These are phyloP conservation scores for Linnemannia schmuckeri DNA, from an alignment of 192 early-diverging fungal species.

Conservation along the genomic window DNA sequence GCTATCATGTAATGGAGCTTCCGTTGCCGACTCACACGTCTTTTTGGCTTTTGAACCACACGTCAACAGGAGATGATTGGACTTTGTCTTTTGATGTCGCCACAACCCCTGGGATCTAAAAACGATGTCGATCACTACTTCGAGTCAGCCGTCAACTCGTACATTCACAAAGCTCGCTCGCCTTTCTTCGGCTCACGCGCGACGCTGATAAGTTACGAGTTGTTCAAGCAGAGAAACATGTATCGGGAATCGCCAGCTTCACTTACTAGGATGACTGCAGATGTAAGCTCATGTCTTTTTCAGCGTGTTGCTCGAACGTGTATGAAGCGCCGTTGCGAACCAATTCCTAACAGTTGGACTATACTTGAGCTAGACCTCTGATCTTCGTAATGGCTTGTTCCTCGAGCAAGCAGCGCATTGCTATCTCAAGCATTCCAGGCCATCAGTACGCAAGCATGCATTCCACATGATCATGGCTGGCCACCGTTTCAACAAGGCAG, in stretches of 20 bases:
- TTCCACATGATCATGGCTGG: slow-evolving; percentile 92
- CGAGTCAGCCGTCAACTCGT: slow-evolving; percentile 81
- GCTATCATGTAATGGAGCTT: not conserved
- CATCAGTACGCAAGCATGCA: slow-evolving; percentile 87
- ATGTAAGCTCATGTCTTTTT: slow-evolving; percentile 55
- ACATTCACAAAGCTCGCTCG: slow-evolving; percentile 70
- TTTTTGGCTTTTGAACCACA: not conserved
- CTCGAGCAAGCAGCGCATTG: slow-evolving; percentile 93
- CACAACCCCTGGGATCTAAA: slow-evolving; percentile 62
- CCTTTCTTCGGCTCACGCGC: slow-evolving; percentile 79
- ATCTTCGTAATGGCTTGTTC: slow-evolving; percentile 81
- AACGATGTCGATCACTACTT: slow-evolving; percentile 71
- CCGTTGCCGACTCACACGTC: not conserved
- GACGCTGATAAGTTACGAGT: slow-evolving; percentile 85
- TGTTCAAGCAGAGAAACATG: slow-evolving; percentile 77
- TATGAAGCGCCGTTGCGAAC: not conserved
- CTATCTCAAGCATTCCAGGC: slow-evolving; percentile 72
- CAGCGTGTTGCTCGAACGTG: not conserved
- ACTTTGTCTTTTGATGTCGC: slow-evolving; percentile 79
- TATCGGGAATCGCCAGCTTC: slow-evolving; percentile 79
- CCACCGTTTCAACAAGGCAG: slow-evolving; percentile 83
- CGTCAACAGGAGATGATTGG: slow-evolving; percentile 88
- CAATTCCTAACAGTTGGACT: not conserved
- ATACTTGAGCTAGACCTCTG: slow-evolving; percentile 69
- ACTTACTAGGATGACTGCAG: slow-evolving; percentile 79